A percentile compares a stretch with the other conserved stretches of the same genome.
Conservation (phyloP, 2,329 filamentous ascomycete genomes). For the Sodiomyces alkalinus region DNA sequence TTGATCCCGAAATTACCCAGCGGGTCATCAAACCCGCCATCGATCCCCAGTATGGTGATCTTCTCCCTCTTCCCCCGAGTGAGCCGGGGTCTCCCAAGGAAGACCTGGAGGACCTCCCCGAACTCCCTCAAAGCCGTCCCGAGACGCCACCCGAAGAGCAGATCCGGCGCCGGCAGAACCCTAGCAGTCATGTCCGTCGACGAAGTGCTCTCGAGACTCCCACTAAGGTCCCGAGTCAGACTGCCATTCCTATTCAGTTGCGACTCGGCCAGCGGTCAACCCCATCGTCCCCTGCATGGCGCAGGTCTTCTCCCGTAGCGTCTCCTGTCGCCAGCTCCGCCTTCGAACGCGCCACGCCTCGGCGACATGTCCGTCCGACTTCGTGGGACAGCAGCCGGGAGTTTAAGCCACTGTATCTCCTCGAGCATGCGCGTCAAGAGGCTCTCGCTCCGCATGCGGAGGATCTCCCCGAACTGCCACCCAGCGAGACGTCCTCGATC, state of each 20-base stretch:
- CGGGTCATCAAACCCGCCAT: constrained; percentile 48
- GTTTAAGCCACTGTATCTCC: constrained; percentile 68
- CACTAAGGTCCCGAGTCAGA: constrained; percentile 36
- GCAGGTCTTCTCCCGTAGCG: constrained; percentile 22
- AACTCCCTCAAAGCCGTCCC: constrained; percentile 45
- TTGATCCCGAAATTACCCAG: constrained; percentile 43
- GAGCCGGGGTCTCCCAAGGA: constrained; percentile 32
- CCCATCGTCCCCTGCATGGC: constrained; percentile 25
- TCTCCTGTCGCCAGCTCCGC: constrained; percentile 16
- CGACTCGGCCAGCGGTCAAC: constrained; percentile 31
- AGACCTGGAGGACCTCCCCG: constrained; percentile 24
- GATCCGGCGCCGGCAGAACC: constrained; percentile 21
- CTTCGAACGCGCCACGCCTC: constrained; percentile 18
- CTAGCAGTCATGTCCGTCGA: constrained; percentile 30
- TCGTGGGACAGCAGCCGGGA: constrained; percentile 53
- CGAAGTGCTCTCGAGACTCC: constrained; percentile 32
- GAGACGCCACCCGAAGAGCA: constrained; percentile 37
- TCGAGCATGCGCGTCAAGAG: constrained; percentile 43
- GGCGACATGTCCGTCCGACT: constrained; percentile 31
- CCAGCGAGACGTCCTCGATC: constrained; percentile 21
- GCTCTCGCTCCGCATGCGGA: constrained; percentile 18
- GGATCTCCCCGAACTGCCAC: constrained; percentile 34
- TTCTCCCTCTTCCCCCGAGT: constrained; percentile 49
- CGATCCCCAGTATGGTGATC: constrained; percentile 49
- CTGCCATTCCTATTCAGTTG: constrained; percentile 41